Evolutionary conservation across 345 rosid genomes (phyloP), one percentile per base, ranked within the genome.

Genomic region (Nasturtium officinale): DNA sequence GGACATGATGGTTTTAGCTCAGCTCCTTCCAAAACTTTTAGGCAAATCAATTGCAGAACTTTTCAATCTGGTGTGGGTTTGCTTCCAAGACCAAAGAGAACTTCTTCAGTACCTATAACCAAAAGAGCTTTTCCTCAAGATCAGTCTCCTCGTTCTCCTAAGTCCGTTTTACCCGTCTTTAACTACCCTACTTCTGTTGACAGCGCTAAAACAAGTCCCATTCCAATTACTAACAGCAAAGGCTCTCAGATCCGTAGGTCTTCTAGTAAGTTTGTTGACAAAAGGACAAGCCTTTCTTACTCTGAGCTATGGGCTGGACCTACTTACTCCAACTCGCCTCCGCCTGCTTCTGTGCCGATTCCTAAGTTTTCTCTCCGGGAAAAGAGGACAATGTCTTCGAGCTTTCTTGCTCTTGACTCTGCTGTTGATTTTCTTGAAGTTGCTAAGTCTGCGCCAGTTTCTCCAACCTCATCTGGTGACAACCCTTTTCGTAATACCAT

Each of bases 271-370:
- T 48, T 71, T 67, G 67, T 56, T 26, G 57, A 67, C 46, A 82
- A 81, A 48, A 78, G 67, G 61, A 80, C 79, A n/a, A 72, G 72
- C 51, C 43, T 86, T 40, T 78, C 81, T 3, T 88, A 69, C 71
- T 85, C 94, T 58, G 98, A 95, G 80, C 82, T 83, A 13, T 95
- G 99, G 99, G 99, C 98, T 3, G 99, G 99, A 13, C 99, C 99
- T 30, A 90, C 99, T 10, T 91, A 95, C 76, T 95, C 99, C 9
- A 91, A 88, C 85, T 95, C 98, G 0, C 99, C 99, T 3, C 94
- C 98, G 0, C 91, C 99, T 15, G 87, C 98, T 72, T 95, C 99
- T 51, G 64, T 91, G 73, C 99, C 98, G 0, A 88, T 95, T 30
- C 99, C 98, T 12, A 95, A 85, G 82, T 95, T 95, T 73, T 90